Base-by-base conservation (phyloP, 805 yeast genomes). In the Pichia deserticola region DNA sequence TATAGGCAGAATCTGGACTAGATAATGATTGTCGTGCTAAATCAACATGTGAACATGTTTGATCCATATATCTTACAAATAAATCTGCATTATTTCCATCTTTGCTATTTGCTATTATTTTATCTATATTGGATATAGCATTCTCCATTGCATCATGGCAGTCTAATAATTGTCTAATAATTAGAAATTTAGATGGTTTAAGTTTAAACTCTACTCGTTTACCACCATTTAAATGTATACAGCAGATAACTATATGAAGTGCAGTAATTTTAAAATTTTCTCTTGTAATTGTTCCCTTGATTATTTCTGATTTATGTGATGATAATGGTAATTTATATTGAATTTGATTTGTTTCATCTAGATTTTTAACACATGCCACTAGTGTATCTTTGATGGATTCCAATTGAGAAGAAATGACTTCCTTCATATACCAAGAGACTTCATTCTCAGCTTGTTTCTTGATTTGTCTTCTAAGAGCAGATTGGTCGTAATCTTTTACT, bases 251-350 rank as follows among this genome's bases (percentile, higher is more conserved):
- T 11, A 76, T 61, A 40, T 72, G 73, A 52, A 83, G 61, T 33
- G 76, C 76, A 1, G 75, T 69, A 5, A 84, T 68, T 52, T 74
- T 73, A 11, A 75, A 72, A 7, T 83, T 82, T 47, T 71, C 74
- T 45, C 90, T 63, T 0, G 78, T 76, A 0, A 84, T 61, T 1
- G 79, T 71, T 0, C 92, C 92, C 52, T 82, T 81, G 13, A 83
- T 63, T 3, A 71, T 65, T 50, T 81, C 84, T 49, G 76, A 74
- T 48, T 81, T 76, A 13, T 73, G 67, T 0, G 81, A 72, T 0
- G 81, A 69, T 7, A 84, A 64, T 0, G 89, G 86, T 45, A 84
- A 67, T 50, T 76, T 81, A 47, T 79, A 72, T 12, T 74, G 65
- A 10, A 67, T 66, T 10, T 66, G 60, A 42, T 71, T 70, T 0